Conservation (phyloP, 257 asterid genomes). For the Linderniella brevidens region DNA sequence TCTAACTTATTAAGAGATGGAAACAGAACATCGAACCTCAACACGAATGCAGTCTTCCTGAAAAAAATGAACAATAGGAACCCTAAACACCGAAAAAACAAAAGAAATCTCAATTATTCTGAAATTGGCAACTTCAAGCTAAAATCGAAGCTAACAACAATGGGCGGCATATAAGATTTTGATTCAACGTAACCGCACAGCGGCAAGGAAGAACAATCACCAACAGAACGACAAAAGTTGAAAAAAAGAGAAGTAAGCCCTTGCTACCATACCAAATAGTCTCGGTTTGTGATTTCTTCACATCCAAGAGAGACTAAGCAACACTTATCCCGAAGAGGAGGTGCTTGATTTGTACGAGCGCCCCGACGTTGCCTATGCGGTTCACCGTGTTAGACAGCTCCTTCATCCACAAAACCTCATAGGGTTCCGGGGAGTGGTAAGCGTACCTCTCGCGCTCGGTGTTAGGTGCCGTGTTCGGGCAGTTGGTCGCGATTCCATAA, state of each 20-base stretch:
- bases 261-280: conserved; percentile 31
- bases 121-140: neutral
- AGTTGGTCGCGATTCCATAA: too few relatives aligned
- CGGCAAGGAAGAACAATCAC: neutral
- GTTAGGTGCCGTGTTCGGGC: too few relatives aligned
- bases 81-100: too few relatives aligned
- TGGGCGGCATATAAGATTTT: neutral
- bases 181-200: neutral
- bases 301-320: conserved; percentile 75
- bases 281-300: conserved; percentile 67
- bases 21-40: too few relatives aligned
- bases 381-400: conserved; percentile 47
- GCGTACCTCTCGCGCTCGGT: conserved; percentile 31
- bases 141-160: neutral
- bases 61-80: too few relatives aligned
- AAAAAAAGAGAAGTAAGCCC: neutral
- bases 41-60: too few relatives aligned
- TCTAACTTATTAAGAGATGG: too few relatives aligned
- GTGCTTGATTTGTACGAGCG: conserved; percentile 57
- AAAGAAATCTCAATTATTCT: too few relatives aligned
- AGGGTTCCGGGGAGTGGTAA: conserved; percentile 22
- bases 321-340: conserved; percentile 55
- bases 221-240: neutral
- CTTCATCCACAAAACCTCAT: conserved; percentile 42
- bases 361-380: conserved; percentile 58